Base-by-base conservation (phyloP, 495 filamentous ascomycete species). In the Neurospora sp. region DNA sequence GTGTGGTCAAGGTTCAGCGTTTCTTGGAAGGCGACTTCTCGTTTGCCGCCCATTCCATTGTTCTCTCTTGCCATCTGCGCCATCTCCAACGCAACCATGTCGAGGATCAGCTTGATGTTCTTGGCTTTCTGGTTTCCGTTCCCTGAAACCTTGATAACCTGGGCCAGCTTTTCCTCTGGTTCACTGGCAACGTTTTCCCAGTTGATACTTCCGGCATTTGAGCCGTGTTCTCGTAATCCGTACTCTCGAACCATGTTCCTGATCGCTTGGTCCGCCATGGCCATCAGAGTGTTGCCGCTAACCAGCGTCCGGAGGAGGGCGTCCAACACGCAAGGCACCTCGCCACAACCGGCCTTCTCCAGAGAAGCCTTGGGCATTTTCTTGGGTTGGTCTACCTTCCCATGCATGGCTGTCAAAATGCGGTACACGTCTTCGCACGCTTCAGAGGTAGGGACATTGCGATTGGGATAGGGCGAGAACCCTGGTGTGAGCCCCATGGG, bases 321-420 rank as follows among this genome's bases (percentile, higher is more conserved):
- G 78, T 98, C 96, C 0, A 99, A 85, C 1, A 98, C 89, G 22
- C 90, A 95, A 0, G 95, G 95, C 0, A 98, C 96, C 80, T 99
- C 94, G 16, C 96, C 96, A 75, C 96, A 99, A 2, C 94, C 95
- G 20, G 94, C 89, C 16, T 94, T 87, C 3, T 90, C 90, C 3
- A 93, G 81, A n/a, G 92, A 93, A 1, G 96, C 92, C 8, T 86
- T 81, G 0, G 93, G 93, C 18, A 96, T 89, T 2, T 82, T 88
- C 18, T 88, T 82, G 1, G 96, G 95, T 9, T 86, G 84, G 39
- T 82, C 82, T 4, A 92, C 85, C 47, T 89, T 82, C 1, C 90
- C 92, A 77, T 98, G 93, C 3, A 89, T 76, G 16, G 83, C 82
- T 2, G 88, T 85, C 0, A 99, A 85, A 1, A 97, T 83, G 1